Percentiles rank a stretch among this genome's conserved stretches.
Conservation (phyloP, 306 rosid species). For the Gynostemma pentaphyllum region DNA sequence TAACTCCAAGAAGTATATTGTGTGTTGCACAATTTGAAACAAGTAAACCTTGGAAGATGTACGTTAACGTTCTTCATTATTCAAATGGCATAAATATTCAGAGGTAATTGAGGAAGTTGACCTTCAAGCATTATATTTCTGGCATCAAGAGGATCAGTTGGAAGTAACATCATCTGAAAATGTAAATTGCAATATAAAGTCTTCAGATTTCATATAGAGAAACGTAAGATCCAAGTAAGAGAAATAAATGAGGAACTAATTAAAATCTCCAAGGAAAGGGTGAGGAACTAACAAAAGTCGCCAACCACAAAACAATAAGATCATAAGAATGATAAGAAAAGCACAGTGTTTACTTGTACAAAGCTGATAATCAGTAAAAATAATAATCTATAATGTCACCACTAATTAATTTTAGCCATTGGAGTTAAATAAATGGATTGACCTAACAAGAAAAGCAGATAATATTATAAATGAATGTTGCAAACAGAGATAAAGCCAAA, state of each 20-base stretch:
- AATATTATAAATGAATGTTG: not conserved
- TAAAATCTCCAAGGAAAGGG: constrained; percentile 7
- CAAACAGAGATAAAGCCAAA: not conserved
- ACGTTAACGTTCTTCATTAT: not conserved
- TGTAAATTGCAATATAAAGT: constrained; percentile 5
- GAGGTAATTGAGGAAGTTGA: constrained; percentile 20
- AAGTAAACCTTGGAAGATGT: not conserved
- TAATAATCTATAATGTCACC: not conserved
- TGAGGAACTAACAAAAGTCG: not conserved
- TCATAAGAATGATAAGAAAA: not conserved
- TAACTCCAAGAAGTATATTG: not conserved
- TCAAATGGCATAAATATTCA: constrained; percentile 1
- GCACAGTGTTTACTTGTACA: not conserved
- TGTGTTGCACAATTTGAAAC: not conserved
- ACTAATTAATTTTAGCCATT: not conserved
- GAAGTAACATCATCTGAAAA: constrained; percentile 58
- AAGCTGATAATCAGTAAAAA: not conserved
- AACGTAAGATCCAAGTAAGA: constrained; percentile 3
- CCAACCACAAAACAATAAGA: constrained; percentile 5
- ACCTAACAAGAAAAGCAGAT: not conserved
- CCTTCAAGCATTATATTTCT: constrained; percentile 98
- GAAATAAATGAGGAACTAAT: not conserved
- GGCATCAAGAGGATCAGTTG: constrained; percentile 92
- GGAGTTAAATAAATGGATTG: not conserved
- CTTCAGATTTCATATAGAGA: constrained; percentile 16